Evolutionary conservation across 1,284 basidiomycete species (phyloP), one percentile per base, ranked within the genome.

Genomic region (Ganoderma meredithae): DNA sequence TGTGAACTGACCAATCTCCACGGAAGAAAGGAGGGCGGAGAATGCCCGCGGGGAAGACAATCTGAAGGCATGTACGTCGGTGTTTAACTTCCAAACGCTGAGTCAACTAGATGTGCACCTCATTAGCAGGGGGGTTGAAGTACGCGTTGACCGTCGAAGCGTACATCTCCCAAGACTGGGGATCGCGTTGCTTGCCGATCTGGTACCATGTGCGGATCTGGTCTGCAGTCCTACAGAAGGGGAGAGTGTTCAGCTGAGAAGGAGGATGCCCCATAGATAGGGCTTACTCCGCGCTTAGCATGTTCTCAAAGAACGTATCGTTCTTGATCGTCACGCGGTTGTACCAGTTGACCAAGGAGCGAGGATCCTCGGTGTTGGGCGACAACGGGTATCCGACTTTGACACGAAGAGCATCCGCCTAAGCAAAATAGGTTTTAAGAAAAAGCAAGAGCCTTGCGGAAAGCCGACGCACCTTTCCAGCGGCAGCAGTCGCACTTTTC

Each of bases 41-140:
- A 76, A 99, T 97, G 49, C 97, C 97, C 17, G 97, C 97, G 4
- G 97, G 97, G 85, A 99, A 98, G 19, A 97, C 95, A 68, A 98
- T 97, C 91, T 97, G 33, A 81, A 65, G 72, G 72, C 44, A 40
- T 19, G 22, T 17, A 44, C 13, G 12, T 52, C 59, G 41, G 58
- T 22, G 40, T 63, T 19, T 44, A 17, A 22, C 10, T 40, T 55
- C 47, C 47, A 49, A 22, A 60, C 56, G 63, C 62, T 53, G 39
- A 66, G 2, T 0, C 1, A 1, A 22, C 40, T 3, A 19, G 12
- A 36, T 79, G 41, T 6, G 36, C 68, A 92, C 91, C 82, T 94
- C 91, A 70, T 95, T 95, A 1, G 88, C 87, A 15, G 91, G 89
- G 12, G 94, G 93, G 71, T 91, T 91, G 80, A 90, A 93, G 79